Evolutionary conservation across 1,139 yeast species (phyloP), one percentile per base, ranked within the genome.

Genomic region (Candida glucosophila): DNA sequence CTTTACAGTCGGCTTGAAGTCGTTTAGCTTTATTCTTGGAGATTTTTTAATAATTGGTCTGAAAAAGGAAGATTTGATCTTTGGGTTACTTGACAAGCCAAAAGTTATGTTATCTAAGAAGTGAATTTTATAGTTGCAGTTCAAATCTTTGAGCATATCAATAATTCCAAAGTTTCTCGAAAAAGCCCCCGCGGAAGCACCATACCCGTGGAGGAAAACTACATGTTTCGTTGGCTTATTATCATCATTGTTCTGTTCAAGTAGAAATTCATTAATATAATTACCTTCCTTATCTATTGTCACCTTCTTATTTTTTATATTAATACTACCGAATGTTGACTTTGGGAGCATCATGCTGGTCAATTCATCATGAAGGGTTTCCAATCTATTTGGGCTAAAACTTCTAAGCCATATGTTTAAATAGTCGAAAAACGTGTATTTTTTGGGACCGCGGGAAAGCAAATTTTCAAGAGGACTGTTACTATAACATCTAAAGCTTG

Each of bases 191-290:
- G 80, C 63, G 0, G 94, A 79, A 0, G 97, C 93, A 0, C 94
- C 95, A 49, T 83, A 86, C 0, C 98, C 98, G 47, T 90, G 98
- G 10, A 90, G 44, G 41, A 90, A 61, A 4, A 86, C 85, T 14
- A 79, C 41, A 36, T 71, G 70, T 41, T 52, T 54, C 3, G 47
- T 42, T 11, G 43, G 43, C 4, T 41, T 39, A 1, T 29, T 19
- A 2, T 33, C 24, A 22, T 41, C 30, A 20, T 57, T 58, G 3
- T 40, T 37, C 17, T 57, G 40, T 19, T 54, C 50, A 26, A 66
- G 43, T 13, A 54, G 40, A 3, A 64, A 42, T 29, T 64, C 69
- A 29, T 62, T 61, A 17, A 63, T 54, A 31, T 39, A 36, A 30
- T 59, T 50, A 2, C 52, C 52, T 2, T 41, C 36, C 1, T 33